Conservation (phyloP, 2,329 filamentous ascomycete species). For the Leptosphaerulina australis region DNA sequence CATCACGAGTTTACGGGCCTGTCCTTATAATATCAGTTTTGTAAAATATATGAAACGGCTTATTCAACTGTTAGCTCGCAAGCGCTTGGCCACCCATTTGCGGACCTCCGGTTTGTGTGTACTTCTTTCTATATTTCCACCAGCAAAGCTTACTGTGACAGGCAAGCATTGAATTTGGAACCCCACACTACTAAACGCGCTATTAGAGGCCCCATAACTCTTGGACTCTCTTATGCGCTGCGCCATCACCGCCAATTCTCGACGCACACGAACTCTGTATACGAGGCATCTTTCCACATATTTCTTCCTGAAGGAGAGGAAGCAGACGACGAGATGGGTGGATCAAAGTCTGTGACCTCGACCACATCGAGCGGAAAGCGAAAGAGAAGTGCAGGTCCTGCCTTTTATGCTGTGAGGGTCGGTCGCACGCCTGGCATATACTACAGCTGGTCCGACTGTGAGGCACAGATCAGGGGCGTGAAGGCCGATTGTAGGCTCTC, state of each 20-base stretch:
- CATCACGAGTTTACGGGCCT: not conserved
- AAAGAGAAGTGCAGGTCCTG: slow-evolving; percentile 58
- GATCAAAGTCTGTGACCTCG: slow-evolving; percentile 29
- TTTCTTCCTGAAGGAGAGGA: not conserved
- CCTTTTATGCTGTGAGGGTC: slow-evolving; percentile 68
- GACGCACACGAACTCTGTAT: not conserved
- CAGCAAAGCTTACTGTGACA: slow-evolving; percentile 7
- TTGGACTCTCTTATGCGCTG: too few relatives aligned
- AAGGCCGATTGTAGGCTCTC: slow-evolving; percentile 49
- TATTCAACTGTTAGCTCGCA: slow-evolving; percentile 4
- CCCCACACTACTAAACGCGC: not conserved
- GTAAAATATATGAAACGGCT: slow-evolving; percentile 7
- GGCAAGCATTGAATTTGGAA: not conserved
- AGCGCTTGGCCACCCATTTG: slow-evolving; percentile 4
- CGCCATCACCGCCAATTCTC: not conserved
- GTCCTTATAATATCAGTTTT: not conserved
- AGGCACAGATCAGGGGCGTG: slow-evolving; percentile 66
- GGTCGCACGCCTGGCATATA: slow-evolving; percentile 68
- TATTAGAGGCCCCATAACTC: not conserved
- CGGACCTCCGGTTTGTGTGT: slow-evolving; percentile 15
- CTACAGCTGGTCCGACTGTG: slow-evolving; percentile 66
- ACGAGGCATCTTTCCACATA: slow-evolving; percentile 2
- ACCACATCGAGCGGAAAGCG: slow-evolving; percentile 56
- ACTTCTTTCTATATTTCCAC: not conserved
- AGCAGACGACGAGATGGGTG: slow-evolving; percentile 23